Conservation (phyloP, 371 early-diverging fungal genomes). For the Mortierella sp. region DNA sequence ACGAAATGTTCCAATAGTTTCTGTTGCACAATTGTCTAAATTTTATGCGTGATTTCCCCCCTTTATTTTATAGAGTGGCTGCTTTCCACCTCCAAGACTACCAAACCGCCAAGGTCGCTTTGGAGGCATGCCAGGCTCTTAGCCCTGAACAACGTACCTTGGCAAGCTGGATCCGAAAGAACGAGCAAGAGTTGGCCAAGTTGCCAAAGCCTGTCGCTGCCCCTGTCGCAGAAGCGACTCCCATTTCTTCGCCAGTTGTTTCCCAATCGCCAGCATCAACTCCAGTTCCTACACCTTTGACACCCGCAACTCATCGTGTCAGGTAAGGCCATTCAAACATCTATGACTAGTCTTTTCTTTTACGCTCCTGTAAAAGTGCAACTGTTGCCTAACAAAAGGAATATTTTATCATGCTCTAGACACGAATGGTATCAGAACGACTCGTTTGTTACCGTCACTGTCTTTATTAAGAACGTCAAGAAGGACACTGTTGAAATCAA, state of each 20-base stretch:
- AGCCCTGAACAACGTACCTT: constrained; percentile 68
- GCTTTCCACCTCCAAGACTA: constrained; percentile 65
- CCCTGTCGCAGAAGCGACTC: constrained; percentile 3
- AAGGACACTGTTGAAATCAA: constrained; percentile 74
- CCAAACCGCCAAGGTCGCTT: constrained; percentile 65
- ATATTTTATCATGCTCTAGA: constrained; percentile 57
- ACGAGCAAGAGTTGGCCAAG: constrained; percentile 59
- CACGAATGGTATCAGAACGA: constrained; percentile 99
- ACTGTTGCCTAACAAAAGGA: neutral
- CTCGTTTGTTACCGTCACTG: constrained; percentile 82
- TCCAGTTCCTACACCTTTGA: constrained; percentile 9
- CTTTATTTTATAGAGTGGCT: constrained; percentile 59
- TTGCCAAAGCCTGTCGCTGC: constrained; percentile 20
- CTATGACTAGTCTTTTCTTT: neutral
- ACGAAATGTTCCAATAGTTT: constrained; percentile 15
- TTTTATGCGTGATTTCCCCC: neutral
- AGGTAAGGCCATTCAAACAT: constrained; percentile 20
- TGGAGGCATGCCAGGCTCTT: constrained; percentile 64
- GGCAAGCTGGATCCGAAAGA: constrained; percentile 70
- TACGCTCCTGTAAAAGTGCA: neutral
- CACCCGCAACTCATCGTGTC: constrained; percentile 40
- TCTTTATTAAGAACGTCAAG: constrained; percentile 90
- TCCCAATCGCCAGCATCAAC: neutral
- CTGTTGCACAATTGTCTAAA: constrained; percentile 16
- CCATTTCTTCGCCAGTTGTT: neutral